Percentiles rank a stretch among this genome's conserved stretches.
phyloP scores from a whole-genome alignment of 495 filamentous ascomycete genomes.

The Sordaria brevicollis region DNA sequence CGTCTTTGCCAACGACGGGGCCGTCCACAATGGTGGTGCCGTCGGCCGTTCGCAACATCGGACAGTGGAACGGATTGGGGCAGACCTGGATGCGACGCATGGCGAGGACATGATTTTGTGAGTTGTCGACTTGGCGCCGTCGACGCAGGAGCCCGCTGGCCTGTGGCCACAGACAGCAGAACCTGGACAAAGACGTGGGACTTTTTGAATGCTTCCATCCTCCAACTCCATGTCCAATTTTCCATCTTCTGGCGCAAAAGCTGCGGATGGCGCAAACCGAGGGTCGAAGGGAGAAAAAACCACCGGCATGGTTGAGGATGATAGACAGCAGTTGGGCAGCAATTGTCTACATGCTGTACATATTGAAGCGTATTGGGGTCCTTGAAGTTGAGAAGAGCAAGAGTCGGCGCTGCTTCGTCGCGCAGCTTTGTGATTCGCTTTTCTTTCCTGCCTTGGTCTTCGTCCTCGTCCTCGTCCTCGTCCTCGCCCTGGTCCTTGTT shows the following conservation, averaged over 20 bases:
- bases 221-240: neutral
- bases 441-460: neutral
- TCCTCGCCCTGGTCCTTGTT: neutral
- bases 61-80: neutral
- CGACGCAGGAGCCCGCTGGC: neutral
- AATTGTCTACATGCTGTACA: constrained; percentile 10
- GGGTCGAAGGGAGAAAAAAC: neutral
- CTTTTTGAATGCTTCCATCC: neutral
- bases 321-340: neutral
- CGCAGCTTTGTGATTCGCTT: neutral
- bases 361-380: constrained; percentile 1
- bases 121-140: neutral
- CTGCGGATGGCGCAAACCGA: neutral
- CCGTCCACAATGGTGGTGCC: neutral
- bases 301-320: constrained; percentile 9
- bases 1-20: neutral
- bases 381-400: neutral
- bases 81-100: neutral
- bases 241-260: neutral
- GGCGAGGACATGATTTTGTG: neutral
- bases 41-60: neutral
- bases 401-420: neutral
- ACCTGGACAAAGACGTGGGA: neutral
- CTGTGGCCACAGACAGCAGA: neutral
- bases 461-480: neutral